Base-by-base conservation (phyloP, 1,284 basidiomycete species). In the Meira miltonrushii region DNA sequence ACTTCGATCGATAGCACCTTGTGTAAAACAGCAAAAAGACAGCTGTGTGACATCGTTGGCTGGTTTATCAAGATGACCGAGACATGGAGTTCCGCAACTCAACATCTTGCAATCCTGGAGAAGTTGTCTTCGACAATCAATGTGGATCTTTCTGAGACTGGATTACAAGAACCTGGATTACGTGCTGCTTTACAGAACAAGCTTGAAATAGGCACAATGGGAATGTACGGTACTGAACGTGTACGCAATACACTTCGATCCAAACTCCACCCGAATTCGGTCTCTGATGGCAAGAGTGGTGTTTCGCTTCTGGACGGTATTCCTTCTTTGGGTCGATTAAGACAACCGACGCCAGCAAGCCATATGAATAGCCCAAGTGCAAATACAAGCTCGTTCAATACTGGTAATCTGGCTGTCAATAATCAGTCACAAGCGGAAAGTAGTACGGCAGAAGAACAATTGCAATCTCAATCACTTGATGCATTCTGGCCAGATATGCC, bases 1-100 rank as follows among this genome's bases (percentile, higher is more conserved):
- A 73, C 69, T 2, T 68, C 65, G 25, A 61, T 55, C 9, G 67
- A 73, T 28, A 51, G 57, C 2, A 39, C 19, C 13, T 54, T 59
- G 6, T 66, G 61, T 19, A 6, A 39, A 8, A 64, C 65, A 47
- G 71, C 71, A 3, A 71, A 72, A 33, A 9, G 19, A 10, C 59
- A 56, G 39, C 33, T 60, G 10, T 17, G 39, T 13, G 23, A 60
- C 25, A 33, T n/a, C 23, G 11, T 28, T 21, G 15, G 39, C 2
- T 41, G 41, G 33, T 55, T 59, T 19, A 55, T 25, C 13, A 47
- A 15, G 15, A 52, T 59, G 8, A 19, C 54, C 10, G 33, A 25
- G 3, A 44, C 56, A 1, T 59, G 58, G 58, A 46, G 10, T 50
- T 41, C 54, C 11, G 54, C 54, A 11, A 13, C 39, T 37, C 54